These are phyloP conservation scores for Roridomyces roridus DNA, from an alignment of 768 basidiomycete species.

Conservation along the genomic window DNA sequence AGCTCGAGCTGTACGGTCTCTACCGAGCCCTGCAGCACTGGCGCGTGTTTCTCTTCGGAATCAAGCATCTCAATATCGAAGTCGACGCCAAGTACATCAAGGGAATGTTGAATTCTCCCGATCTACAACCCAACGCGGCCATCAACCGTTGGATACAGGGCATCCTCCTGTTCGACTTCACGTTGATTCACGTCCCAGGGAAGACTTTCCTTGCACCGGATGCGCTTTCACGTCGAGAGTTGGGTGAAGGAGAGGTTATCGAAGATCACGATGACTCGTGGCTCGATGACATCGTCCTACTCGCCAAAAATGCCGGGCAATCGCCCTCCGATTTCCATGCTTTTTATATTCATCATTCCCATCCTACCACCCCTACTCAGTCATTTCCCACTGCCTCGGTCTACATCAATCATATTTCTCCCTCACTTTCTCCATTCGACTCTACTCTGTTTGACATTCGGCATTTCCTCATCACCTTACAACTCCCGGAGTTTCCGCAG, in stretches of 20 bases:
- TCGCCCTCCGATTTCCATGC: too few relatives aligned
- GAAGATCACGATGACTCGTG: slow-evolving; percentile 34
- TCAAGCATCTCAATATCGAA: slow-evolving; percentile 32
- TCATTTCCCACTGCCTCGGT: not conserved
- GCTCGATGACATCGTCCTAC: slow-evolving; percentile 21
- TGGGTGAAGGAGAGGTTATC: slow-evolving; percentile 23
- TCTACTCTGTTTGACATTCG: slow-evolving; percentile 10
- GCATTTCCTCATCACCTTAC: slow-evolving; percentile 23
- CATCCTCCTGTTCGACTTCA: slow-evolving; percentile 39
- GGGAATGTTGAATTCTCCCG: slow-evolving; percentile 40
- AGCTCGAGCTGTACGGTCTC: slow-evolving; percentile 38
- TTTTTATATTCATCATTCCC: too few relatives aligned
- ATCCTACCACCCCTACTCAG: not conserved
- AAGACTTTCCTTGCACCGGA: slow-evolving; percentile 40
- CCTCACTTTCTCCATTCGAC: not conserved
- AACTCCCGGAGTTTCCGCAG: slow-evolving; percentile 7
- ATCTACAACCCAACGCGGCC: slow-evolving; percentile 33
- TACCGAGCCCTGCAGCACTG: slow-evolving; percentile 33
- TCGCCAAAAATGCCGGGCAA: not conserved
- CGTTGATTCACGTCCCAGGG: slow-evolving; percentile 40
- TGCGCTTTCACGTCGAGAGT: slow-evolving; percentile 38
- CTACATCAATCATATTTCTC: not conserved
- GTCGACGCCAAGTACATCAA: slow-evolving; percentile 41
- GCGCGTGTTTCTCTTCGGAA: slow-evolving; percentile 33
- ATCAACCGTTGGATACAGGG: slow-evolving; percentile 42